These are phyloP conservation scores for Leccinellum albellum DNA, from an alignment of 768 basidiomycete genomes.

Conservation along the genomic window DNA sequence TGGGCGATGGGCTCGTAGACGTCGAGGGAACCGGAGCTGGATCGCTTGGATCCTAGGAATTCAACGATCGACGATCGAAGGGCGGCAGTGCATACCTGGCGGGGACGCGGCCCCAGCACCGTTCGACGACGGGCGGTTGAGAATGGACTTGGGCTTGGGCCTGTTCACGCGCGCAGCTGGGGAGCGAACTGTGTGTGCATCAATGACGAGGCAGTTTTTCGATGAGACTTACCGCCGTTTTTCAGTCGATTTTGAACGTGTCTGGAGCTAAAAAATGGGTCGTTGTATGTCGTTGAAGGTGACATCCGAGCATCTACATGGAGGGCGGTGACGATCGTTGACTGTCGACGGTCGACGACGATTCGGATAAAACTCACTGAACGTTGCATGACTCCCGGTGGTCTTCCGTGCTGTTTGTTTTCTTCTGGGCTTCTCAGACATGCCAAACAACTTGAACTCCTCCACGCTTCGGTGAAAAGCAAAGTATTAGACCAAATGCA, in stretches of 20 bases:
- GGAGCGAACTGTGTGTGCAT: not conserved
- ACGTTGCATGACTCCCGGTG: slow-evolving; percentile 6
- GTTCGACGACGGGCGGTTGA: not conserved
- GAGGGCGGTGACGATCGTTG: not conserved
- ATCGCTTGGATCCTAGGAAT: not conserved
- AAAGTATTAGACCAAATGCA: not conserved
- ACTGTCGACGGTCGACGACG: not conserved
- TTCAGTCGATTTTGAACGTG: not conserved
- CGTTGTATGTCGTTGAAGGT: not conserved
- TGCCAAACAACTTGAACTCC: not conserved
- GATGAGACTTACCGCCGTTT: not conserved
- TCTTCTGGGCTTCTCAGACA: slow-evolving; percentile 1
- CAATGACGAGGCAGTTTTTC: not conserved
- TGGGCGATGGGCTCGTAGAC: not conserved
- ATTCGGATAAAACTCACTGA: slow-evolving; percentile 8
- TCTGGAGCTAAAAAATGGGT: not conserved
- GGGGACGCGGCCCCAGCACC: not conserved
- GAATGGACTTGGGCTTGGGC: not conserved
- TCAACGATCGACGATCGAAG: not conserved
- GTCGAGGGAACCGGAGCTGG: not conserved
- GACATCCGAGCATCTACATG: not conserved
- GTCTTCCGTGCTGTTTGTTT: slow-evolving; percentile 23
- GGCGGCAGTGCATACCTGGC: slow-evolving; percentile 8
- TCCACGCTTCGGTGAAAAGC: not conserved
- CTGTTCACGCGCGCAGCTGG: not conserved